phyloP scores from a whole-genome alignment of 306 rosid genomes.

The Vigna trinervia region DNA sequence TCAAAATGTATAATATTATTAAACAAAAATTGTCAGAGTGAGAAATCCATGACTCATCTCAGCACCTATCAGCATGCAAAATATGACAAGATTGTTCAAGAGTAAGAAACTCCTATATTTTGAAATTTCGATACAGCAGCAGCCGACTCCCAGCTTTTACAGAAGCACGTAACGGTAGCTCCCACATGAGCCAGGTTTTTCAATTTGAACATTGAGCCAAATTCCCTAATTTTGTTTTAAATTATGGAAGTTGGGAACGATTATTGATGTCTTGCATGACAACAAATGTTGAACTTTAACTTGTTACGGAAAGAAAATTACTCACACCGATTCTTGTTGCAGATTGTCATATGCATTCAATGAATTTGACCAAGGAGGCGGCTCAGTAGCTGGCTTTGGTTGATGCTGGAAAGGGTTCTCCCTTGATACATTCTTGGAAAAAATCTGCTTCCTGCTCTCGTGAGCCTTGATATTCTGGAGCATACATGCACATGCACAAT shows the following conservation, averaged over 20 bases:
- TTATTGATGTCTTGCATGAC: not conserved
- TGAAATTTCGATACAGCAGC: not conserved
- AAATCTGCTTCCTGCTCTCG: constrained; percentile 88
- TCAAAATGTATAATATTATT: not conserved
- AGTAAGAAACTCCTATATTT: not conserved
- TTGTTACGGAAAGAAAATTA: not conserved
- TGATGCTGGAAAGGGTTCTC: constrained; percentile 75
- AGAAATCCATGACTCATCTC: constrained; percentile 8
- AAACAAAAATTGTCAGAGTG: not conserved
- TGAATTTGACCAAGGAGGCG: constrained; percentile 88
- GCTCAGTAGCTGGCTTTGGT: constrained; percentile 67
- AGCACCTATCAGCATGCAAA: not conserved
- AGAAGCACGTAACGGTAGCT: constrained; percentile 8
- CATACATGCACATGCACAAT: constrained; percentile 27
- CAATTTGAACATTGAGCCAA: not conserved
- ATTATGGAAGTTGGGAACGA: constrained; percentile 11
- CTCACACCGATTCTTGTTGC: constrained; percentile 67
- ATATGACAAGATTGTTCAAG: not conserved
- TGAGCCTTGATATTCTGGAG: constrained; percentile 88
- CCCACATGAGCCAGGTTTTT: not conserved
- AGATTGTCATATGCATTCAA: constrained; percentile 54
- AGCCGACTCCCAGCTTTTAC: not conserved
- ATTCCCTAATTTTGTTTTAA: constrained; percentile 1
- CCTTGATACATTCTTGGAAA: constrained; percentile 71
- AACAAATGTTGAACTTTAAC: constrained; percentile 24